Evolutionary conservation across 768 basidiomycete species (phyloP), one percentile per base, ranked within the genome.

Genomic region (Thelephora ganbajun): DNA sequence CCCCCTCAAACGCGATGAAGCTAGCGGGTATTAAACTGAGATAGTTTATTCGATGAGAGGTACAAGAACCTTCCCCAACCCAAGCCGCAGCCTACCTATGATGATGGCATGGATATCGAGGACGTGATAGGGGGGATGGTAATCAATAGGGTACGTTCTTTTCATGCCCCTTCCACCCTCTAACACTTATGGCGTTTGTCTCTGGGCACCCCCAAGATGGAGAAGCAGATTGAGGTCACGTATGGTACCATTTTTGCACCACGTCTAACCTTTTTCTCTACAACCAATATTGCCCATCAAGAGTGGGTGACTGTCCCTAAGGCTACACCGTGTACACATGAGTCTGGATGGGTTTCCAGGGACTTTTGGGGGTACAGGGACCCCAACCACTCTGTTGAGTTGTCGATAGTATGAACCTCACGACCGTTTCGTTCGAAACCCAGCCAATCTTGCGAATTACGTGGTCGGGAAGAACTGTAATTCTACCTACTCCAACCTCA

Each of bases 31-130:
- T 79, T 43, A 80, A 89, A 44, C 68, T 98, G n/a, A 79, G 91
- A 61, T 75, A 76, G 18, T n/a, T 63, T 91, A 30, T 99, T 98
- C 63, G 83, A 93, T 48, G 87, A 92, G 57, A 96, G 92, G 63
- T 97, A 89, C 90, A 77, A 75, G 61, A 66, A 62, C 35, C 63
- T 96, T 4, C 91, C 92, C 1, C 70, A 74, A 0, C 69, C 81
- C 41, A 70, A 67, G 14, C 41, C 54, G 2, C 45, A 51, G 33
- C 69, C 71, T 1, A 62, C 65, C 30, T 68, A 66, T 35, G 78
- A 79, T 26, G 76, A 79, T 11, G 81, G 82, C 4, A 76, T 78
- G 0, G 80, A 78, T 1, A 74, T 80, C 1, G 71, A 72, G 1
- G 73, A 73, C n/a, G 74, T 3, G 80, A 79, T 20, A 69, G 67